Evolutionary conservation across 2,329 filamentous ascomycete genomes (phyloP), one percentile per base, ranked within the genome.

Genomic region (Cladosporium sp.): DNA sequence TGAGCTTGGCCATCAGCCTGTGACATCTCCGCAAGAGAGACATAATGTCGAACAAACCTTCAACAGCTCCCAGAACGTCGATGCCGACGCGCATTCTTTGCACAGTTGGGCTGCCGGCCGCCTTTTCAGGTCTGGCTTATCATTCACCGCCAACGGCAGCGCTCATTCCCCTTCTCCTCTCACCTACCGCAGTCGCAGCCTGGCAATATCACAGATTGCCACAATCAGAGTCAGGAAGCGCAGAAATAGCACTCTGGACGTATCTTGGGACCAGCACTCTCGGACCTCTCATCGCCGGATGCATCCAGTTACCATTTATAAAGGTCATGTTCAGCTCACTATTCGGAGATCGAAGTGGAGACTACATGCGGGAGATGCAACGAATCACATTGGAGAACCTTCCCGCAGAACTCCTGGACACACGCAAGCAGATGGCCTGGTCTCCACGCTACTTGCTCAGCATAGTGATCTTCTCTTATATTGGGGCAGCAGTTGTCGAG

Each of bases 51-150:
- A 10, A 32, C 8, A 32, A 32, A 9, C 28, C 28, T 4, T 10
- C 12, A 9, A 9, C 28, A 4, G 2, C 28, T 4, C 12, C 28
- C 28, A 32, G 12, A 32, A 32, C 12, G 28, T 32, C 28, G 28
- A 7, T 32, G 8, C 2, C 51, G 13, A 44, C 15, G 2, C 37
- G 25, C 9, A 25, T 53, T 13, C 39, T 53, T 15, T 53, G 4
- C 3, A 22, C 39, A 10, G 51, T 44, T 17, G 51, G 51, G 7
- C 6, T 54, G 12, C 51, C 39, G 22, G 39, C 12, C 12, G 9
- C 28, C 5, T 54, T 54, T 28, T 37, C 51, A 19, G 51, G 51
- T 20, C 37, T 54, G 17, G 37, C 51, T 15, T 54, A 44, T 4
- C n/a, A 24, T 19, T 54, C 37, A 15, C 51, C 39, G 17, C 13